Percentiles rank a stretch among this genome's conserved stretches.
Evolutionary conservation across 2,329 filamentous ascomycete genomes (phyloP).

Genomic region (Diaporthe sp.): DNA sequence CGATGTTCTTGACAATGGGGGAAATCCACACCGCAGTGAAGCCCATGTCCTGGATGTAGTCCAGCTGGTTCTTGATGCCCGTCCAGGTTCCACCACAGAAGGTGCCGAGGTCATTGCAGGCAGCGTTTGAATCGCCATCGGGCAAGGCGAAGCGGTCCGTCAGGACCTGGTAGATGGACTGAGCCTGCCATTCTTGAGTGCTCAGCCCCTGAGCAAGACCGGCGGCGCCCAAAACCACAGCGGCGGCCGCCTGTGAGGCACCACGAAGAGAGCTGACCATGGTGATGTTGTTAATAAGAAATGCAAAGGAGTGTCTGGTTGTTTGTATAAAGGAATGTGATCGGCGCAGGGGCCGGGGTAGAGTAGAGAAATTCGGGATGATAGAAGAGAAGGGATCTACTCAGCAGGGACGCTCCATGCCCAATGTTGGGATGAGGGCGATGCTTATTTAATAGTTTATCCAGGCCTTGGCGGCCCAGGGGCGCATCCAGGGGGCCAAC

Average conservation of each 20-base stretch:
- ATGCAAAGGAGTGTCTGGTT: conserved; percentile 10
- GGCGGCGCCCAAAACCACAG: not conserved
- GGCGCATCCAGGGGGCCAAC: not conserved
- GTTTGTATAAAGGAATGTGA: conserved; percentile 3
- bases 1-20: conserved; percentile 23
- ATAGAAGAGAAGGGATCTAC: not conserved
- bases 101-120: conserved; percentile 15
- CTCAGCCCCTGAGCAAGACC: conserved; percentile 17
- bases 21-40: conserved; percentile 18
- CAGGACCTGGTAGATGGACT: conserved; percentile 25
- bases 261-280: conserved; percentile 12
- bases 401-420: not conserved
- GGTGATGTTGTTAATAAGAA: not conserved
- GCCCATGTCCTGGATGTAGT: conserved; percentile 25
- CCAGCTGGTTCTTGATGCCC: conserved; percentile 23
- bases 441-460: conserved; percentile 19
- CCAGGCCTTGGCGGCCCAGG: not conserved
- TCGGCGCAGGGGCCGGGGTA: conserved; percentile 7
- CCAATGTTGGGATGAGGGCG: not conserved
- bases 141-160: conserved; percentile 22
- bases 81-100: conserved; percentile 27
- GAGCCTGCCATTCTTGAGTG: conserved; percentile 22
- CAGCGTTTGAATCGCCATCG: conserved; percentile 6
- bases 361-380: not conserved
- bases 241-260: conserved; percentile 2